Percentiles rank a stretch among this genome's conserved stretches.
These are phyloP conservation scores for Vishniacozyma victoriae DNA, from an alignment of 768 basidiomycete genomes.

Conservation along the genomic window DNA sequence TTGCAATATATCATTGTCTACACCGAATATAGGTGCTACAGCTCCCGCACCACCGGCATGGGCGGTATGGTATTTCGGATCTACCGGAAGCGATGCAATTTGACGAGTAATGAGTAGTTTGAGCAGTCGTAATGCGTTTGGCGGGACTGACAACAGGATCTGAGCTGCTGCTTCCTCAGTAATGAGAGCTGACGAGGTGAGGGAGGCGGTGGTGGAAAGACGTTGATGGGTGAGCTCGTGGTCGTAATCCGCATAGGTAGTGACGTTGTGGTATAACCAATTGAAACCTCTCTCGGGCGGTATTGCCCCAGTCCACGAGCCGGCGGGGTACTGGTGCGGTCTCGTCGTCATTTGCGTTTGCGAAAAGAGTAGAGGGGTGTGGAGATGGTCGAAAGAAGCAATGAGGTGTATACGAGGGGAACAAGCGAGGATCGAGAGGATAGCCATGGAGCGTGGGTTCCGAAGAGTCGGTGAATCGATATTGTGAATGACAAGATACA, in stretches of 20 bases:
- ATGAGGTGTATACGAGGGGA: conserved; percentile 72
- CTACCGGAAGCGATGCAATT: conserved; percentile 56
- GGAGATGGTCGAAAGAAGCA: conserved; percentile 81
- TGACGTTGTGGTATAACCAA: conserved; percentile 68
- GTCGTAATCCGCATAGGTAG: conserved; percentile 77
- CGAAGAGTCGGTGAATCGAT: conserved; percentile 74
- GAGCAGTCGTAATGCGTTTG: conserved; percentile 80
- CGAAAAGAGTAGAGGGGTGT: conserved; percentile 75
- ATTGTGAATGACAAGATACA: conserved; percentile 82
- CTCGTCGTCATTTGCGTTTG: conserved; percentile 43
- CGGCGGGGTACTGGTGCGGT: conserved; percentile 26
- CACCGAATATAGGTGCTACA: conserved; percentile 63
- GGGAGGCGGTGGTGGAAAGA: conserved; percentile 22
- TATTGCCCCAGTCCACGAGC: background rate
- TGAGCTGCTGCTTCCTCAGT: conserved; percentile 70
- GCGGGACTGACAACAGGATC: conserved; percentile 78
- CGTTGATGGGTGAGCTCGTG: conserved; percentile 56
- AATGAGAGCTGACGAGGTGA: conserved; percentile 39
- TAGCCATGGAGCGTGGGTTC: conserved; percentile 57
- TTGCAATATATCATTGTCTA: conserved; percentile 43
- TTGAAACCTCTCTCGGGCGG: conserved; percentile 39
- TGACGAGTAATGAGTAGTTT: conserved; percentile 63
- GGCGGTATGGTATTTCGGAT: conserved; percentile 9
- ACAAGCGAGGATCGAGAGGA: conserved; percentile 66
- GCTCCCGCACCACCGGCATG: conserved; percentile 49